A percentile compares a stretch with the other conserved stretches of the same genome.
Conservation (phyloP, 768 basidiomycete species). For the Boletus sp. region DNA sequence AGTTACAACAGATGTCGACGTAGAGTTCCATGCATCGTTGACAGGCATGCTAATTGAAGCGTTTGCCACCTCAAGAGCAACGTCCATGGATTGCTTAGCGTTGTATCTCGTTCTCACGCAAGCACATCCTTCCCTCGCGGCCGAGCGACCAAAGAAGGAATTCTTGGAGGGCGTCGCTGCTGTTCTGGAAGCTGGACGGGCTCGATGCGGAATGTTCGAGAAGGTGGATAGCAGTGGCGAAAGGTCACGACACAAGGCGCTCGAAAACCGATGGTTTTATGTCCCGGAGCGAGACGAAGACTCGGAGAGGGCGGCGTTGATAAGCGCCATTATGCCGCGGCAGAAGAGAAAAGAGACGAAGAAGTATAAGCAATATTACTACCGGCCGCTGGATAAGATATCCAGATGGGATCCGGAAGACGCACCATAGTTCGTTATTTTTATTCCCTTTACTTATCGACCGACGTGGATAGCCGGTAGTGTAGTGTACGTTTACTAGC, state of each 20-base stretch:
- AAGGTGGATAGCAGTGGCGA: constrained; percentile 66
- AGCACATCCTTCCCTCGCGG: constrained; percentile 51
- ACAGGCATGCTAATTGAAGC: constrained; percentile 69
- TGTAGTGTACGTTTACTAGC: constrained; percentile 6
- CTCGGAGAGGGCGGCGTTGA: constrained; percentile 63
- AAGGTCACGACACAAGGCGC: constrained; percentile 53
- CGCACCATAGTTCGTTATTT: constrained; percentile 28
- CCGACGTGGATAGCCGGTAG: background rate
- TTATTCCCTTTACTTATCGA: constrained; percentile 5
- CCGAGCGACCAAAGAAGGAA: constrained; percentile 34
- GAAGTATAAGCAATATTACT: constrained; percentile 87
- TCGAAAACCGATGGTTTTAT: constrained; percentile 62
- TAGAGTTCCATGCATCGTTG: constrained; percentile 42
- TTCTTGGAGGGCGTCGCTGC: constrained; percentile 51
- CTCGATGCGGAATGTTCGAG: constrained; percentile 63
- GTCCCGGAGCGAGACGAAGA: constrained; percentile 71
- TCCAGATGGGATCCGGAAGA: constrained; percentile 76
- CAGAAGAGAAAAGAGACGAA: constrained; percentile 76
- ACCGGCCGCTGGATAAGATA: constrained; percentile 68
- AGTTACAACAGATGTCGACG: constrained; percentile 10
- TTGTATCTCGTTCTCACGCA: constrained; percentile 53
- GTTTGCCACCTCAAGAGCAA: constrained; percentile 70
- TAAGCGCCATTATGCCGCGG: constrained; percentile 72
- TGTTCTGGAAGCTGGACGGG: constrained; percentile 46
- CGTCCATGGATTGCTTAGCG: constrained; percentile 54